These are phyloP conservation scores for Solioccasus polychromus DNA, from an alignment of 768 basidiomycete genomes.

Conservation along the genomic window DNA sequence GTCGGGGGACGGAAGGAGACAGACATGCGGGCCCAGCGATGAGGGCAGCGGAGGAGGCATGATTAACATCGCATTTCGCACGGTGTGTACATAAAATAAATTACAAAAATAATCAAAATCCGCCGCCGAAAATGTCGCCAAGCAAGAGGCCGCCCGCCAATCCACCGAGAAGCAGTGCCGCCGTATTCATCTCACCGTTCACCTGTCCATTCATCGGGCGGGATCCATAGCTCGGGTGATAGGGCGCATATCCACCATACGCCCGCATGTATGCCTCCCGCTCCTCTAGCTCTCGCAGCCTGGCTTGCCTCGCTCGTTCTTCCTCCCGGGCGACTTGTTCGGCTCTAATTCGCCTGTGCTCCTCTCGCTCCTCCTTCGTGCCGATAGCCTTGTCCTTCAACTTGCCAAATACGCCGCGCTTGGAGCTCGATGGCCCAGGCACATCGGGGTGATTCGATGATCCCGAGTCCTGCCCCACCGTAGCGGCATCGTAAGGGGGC, in stretches of 20 bases:
- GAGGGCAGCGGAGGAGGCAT: conserved; percentile 49
- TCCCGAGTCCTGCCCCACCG: conserved; percentile 20
- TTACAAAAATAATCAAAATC: conserved; percentile 25
- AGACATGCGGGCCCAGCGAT: conserved; percentile 81
- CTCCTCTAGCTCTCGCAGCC: conserved; percentile 23
- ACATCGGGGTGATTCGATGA: not conserved
- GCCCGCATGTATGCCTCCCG: conserved; percentile 36
- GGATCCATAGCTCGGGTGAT: conserved; percentile 20
- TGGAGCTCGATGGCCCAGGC: too few species aligned
- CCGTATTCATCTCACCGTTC: conserved; percentile 6
- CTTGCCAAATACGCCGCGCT: conserved; percentile 55
- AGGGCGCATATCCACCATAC: conserved; percentile 31
- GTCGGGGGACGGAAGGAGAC: conserved; percentile 69
- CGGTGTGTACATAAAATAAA: conserved; percentile 4
- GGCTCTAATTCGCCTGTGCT: conserved; percentile 32
- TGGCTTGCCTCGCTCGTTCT: conserved; percentile 16
- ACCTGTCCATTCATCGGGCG: not conserved
- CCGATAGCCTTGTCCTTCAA: conserved; percentile 63
- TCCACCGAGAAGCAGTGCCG: conserved; percentile 36
- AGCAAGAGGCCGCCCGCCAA: conserved; percentile 50
- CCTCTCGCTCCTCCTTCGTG: conserved; percentile 62
- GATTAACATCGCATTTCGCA: conserved; percentile 1
- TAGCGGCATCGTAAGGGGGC: conserved; percentile 26
- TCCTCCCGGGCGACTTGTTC: conserved; percentile 28
- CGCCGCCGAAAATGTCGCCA: conserved; percentile 44